Conservation (phyloP, 1,284 basidiomycete genomes). For the Heterobasidion parviporum region DNA sequence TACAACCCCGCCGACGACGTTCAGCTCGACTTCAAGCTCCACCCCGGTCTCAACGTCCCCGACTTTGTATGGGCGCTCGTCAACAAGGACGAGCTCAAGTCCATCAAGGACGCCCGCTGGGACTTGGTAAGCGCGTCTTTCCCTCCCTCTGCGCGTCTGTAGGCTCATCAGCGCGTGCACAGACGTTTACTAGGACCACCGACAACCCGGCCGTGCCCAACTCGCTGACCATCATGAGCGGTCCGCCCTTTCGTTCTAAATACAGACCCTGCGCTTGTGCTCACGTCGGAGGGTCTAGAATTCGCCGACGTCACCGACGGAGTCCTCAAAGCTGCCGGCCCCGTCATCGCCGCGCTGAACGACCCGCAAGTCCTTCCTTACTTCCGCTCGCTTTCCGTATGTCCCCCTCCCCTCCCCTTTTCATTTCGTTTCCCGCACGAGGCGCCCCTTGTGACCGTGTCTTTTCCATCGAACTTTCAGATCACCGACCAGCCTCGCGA, state of each 20-base stretch:
- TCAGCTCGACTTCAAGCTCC: slow-evolving; percentile 71
- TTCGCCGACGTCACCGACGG: slow-evolving; percentile 76
- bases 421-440: not conserved
- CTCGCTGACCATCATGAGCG: slow-evolving; percentile 65
- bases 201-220: slow-evolving; percentile 57
- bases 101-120: slow-evolving; percentile 69
- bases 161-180: slow-evolving; percentile 10
- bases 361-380: slow-evolving; percentile 62
- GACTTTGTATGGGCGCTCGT: slow-evolving; percentile 83
- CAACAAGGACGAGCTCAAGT: slow-evolving; percentile 66
- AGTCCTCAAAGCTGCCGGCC: slow-evolving; percentile 57
- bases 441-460: slow-evolving; percentile 3
- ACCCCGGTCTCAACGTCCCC: slow-evolving; percentile 36
- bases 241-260: slow-evolving; percentile 22
- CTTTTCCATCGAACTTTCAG: slow-evolving; percentile 21
- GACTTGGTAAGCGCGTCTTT: slow-evolving; percentile 59
- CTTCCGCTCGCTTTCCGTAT: slow-evolving; percentile 67
- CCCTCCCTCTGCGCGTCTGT: not conserved
- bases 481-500: slow-evolving; percentile 79
- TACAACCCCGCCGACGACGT: slow-evolving; percentile 63
- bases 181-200: slow-evolving; percentile 76
- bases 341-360: slow-evolving; percentile 49
- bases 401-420: slow-evolving; percentile 15
- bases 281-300: slow-evolving; percentile 31
- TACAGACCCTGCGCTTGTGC: slow-evolving; percentile 1